Base-by-base conservation (phyloP, 768 basidiomycete species). In the Boletus pseudopeckii region DNA sequence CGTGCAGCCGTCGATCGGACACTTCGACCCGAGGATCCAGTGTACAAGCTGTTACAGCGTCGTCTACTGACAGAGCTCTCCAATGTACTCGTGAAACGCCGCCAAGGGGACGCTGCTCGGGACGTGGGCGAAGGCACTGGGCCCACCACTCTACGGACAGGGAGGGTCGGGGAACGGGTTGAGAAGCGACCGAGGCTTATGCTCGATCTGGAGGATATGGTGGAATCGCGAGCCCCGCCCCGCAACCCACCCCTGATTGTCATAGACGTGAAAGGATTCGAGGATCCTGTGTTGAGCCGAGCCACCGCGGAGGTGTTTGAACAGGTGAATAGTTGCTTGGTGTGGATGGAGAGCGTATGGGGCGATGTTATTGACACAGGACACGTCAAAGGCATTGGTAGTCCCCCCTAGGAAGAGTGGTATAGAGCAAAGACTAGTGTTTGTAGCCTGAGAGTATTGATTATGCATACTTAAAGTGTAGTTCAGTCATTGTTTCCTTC, bases 1-100 rank as follows among this genome's bases (percentile, higher is more conserved):
- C 84, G 86, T 20, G 74, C 75, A 4, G 80, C 83, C 3, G 86
- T 88, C 8, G 77, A 82, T 51, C 79, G 85, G 37, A 86, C 83
- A 5, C 71, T 90, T 44, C 79, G 77, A 43, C 74, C 78, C 17
- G 67, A 73, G 36, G 86, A 88, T 64, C 85, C 86, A 0, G 88
- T 87, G 7, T 90, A 85, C 65, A 54, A 76, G 45, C 72, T 90
- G 9, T 68, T 90, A 32, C 84, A 82, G 60, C 78, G 72, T 39
- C 80, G 88, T 36, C 69, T 90, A 13, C 64, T 84, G 43, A 70
- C 64, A 8, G 79, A 75, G 36, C 62, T 75, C 41, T 59, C 61
- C 44, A 53, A 56, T 42, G 59, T 66, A 28, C 65, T 76, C 14
- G 57, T 68, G 22, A 63, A 57, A 40, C 52, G 52, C 26, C 57